Conservation (phyloP, 1,284 basidiomycete species). For the Microbotryum violaceum region DNA sequence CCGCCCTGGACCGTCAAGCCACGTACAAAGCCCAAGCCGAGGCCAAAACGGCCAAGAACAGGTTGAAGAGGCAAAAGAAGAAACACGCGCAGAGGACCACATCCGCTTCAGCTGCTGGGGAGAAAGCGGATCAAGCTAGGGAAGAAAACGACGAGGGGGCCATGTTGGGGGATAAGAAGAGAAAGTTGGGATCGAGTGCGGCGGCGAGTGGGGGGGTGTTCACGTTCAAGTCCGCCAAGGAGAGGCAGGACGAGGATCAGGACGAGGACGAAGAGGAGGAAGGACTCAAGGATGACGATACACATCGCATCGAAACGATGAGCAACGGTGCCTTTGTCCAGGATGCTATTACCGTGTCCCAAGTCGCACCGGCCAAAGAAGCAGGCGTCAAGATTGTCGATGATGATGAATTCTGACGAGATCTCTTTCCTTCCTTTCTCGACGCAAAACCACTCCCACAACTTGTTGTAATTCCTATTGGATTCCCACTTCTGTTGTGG, state of each 20-base stretch:
- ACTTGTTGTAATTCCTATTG: background rate
- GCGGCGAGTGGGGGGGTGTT: slow-evolving; percentile 18
- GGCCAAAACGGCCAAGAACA: slow-evolving; percentile 84
- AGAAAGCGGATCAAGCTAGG: background rate
- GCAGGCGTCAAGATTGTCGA: slow-evolving; percentile 29
- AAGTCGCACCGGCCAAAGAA: slow-evolving; percentile 17
- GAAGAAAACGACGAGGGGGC: slow-evolving; percentile 1
- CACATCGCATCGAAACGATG: background rate
- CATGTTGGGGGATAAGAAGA: slow-evolving; percentile 22
- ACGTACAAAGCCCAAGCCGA: slow-evolving; percentile 61
- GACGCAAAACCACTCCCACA: background rate
- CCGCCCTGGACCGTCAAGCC: slow-evolving; percentile 59
- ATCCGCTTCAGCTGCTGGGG: slow-evolving; percentile 9
- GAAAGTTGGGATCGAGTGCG: slow-evolving; percentile 17
- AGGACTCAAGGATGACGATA: background rate
- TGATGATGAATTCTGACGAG: slow-evolving; percentile 19
- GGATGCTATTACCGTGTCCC: background rate
- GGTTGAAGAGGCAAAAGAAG: slow-evolving; percentile 82
- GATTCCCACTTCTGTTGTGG: too few relatives aligned
- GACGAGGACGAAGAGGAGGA: slow-evolving; percentile 3
- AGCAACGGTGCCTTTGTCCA: background rate
- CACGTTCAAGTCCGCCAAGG: slow-evolving; percentile 28
- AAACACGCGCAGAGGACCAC: slow-evolving; percentile 48
- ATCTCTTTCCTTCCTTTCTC: background rate
- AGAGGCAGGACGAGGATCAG: slow-evolving; percentile 10